Base-by-base conservation (phyloP, 2,329 filamentous ascomycete species). In the Penicillium griseofulvum region DNA sequence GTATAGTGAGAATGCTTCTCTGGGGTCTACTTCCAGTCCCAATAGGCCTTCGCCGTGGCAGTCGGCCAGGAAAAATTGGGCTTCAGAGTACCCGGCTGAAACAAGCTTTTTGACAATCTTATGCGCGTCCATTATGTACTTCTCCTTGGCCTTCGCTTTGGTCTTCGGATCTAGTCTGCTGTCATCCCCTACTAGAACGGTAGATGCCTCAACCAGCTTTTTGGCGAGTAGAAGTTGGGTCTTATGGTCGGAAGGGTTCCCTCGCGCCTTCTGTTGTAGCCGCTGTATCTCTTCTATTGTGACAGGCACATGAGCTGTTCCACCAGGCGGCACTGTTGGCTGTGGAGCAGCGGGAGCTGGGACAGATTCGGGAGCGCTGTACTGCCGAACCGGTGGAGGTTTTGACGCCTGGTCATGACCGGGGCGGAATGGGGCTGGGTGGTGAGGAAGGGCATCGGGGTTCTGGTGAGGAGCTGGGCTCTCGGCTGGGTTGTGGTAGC, bases 1-100 rank as follows among this genome's bases (percentile, higher is more conserved):
- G 67, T 99, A 99, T 10, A 97, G 79, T 2, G 85, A 87, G 71
- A 97, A 99, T 0, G 94, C 94, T 76, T 97, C 92, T 68, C 95
- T 96, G 49, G 89, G 85, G 66, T 97, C 93, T 0, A 86, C 81
- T 65, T 93, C 87, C 12, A 90, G 77, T 5, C 92, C 91, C 22
- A 97, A 83, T 9, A 84, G 76, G 5, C 93, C 92, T 61, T 88
- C 86, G 2, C 94, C 93, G 64, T 94, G 87, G 68, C 89, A 91
- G 71, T 97, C 94, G 19, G 93, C 94, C 49, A 96, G 76, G 65
- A 90, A 91, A 75, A 99, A 99, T 86, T 96, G 96, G 29, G 93
- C 92, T 9, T 96, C 91, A 0, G 85, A 76, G 65, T 93, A 90
- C 57, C 89, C 87, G 12, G 80, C 80, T 48, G 82, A 83, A 8